Percentiles rank a stretch among this genome's conserved stretches.
Evolutionary conservation across 208 protist species (phyloP).

Genomic region (Zelonia costaricensis): DNA sequence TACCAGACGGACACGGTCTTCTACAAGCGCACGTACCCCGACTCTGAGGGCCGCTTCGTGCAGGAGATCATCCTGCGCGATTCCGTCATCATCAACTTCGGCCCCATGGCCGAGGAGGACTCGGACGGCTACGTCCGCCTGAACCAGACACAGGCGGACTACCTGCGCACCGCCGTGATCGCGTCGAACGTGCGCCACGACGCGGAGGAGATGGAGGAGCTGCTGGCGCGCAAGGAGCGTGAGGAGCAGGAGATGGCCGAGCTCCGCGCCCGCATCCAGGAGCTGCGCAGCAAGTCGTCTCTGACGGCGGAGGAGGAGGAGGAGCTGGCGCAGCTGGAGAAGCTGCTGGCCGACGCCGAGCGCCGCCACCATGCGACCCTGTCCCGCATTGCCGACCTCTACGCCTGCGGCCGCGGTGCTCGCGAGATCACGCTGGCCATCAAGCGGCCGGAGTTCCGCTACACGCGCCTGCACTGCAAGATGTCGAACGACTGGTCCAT

Average conservation of each 20-base stretch:
- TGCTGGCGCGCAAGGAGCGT: conserved; percentile 43
- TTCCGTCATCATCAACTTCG: conserved; percentile 68
- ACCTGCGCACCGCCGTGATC: conserved; percentile 39
- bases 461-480: conserved; percentile 62
- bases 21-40: conserved; percentile 50
- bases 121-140: conserved; percentile 62
- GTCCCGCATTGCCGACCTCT: conserved; percentile 57
- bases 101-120: conserved; percentile 38
- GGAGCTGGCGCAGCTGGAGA: conserved; percentile 73
- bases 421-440: conserved; percentile 52
- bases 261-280: conserved; percentile 47
- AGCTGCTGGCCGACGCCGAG: conserved; percentile 42
- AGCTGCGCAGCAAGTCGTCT: conserved; percentile 41
- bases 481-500: conserved; percentile 65
- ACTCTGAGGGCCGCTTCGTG: conserved; percentile 49
- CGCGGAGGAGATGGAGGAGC: conserved; percentile 60
- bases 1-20: conserved; percentile 54
- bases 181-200: conserved; percentile 53
- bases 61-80: conserved; percentile 65
- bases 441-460: conserved; percentile 39
- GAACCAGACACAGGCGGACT: conserved; percentile 31
- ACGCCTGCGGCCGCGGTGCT: conserved; percentile 60
- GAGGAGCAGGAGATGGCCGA: conserved; percentile 67
- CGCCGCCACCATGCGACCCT: conserved; percentile 57
- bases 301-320: conserved; percentile 73